Evolutionary conservation across 139 green algal species (phyloP), one percentile per base, ranked within the genome.

Genomic region (Closterium sp.): DNA sequence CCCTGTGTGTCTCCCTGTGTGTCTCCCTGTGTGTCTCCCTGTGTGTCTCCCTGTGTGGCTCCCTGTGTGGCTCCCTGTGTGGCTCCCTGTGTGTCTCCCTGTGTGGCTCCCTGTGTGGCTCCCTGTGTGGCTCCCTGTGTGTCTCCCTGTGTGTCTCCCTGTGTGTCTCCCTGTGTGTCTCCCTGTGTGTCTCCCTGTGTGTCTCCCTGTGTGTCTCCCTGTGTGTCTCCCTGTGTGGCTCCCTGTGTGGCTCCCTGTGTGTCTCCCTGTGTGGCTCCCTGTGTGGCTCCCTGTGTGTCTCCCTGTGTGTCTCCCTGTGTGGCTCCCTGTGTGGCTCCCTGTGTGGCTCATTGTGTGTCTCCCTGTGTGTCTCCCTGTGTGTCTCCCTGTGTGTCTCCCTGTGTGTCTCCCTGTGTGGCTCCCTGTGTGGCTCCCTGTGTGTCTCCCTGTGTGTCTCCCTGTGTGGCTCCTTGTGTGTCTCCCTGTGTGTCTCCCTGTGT

Each of bases 271-370:
- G 50, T 73, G 50, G 9, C 50, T 73, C 50, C 38, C 38, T 45
- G 38, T 45, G 38, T 45, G 38, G 0, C 32, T 38, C 32, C 32
- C 38, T 45, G 38, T 45, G 38, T 50, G 38, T 50, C 38, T 50
- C 38, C 38, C 38, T 50, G 38, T 50, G 38, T 50, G 38, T 50
- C 38, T 9, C 38, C 38, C 38, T 50, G 38, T 50, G 38, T 88
- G 28, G 89, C 62, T 5, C 17, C 62, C 62, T 79, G 17, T n/a
- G n/a, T n/a, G n/a, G n/a, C n/a, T n/a, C n/a, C n/a, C n/a, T n/a
- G n/a, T n/a, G n/a, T n/a, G n/a, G n/a, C n/a, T n/a, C 17, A 93
- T 93, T 91, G 91, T 93, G 73, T 11, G 6, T 10, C 31, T 70
- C 21, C 88, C 19, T n/a, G 11, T 27, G 27, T 89, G 34, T 91